These are phyloP conservation scores for Epichloe aotearoae DNA, from an alignment of 2,329 filamentous ascomycete species.

Conservation along the genomic window DNA sequence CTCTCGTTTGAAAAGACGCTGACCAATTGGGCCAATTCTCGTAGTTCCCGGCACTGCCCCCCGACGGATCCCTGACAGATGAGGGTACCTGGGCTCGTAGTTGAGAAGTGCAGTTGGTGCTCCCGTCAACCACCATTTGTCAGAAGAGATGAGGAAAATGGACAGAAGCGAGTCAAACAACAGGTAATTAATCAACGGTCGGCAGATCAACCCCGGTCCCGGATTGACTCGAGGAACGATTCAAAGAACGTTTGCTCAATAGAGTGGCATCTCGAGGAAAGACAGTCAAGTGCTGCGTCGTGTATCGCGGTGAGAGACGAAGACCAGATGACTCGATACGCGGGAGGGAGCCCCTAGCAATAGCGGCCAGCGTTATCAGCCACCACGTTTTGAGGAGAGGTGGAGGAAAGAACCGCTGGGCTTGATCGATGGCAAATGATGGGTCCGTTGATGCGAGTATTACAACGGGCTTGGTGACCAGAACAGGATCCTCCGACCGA, in stretches of 20 bases:
- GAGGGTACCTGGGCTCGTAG: not conserved
- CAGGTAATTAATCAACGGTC: not conserved
- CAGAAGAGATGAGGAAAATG: not conserved
- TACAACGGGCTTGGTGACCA: not conserved
- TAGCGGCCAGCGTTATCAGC: not conserved
- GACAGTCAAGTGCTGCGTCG: too few species aligned
- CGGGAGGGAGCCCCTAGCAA: not conserved
- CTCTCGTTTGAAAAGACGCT: not conserved
- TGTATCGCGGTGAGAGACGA: not conserved
- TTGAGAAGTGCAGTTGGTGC: not conserved
- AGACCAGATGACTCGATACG: not conserved
- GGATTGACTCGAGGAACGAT: not conserved
- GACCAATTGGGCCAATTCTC: constrained; percentile 1
- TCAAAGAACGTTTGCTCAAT: too few species aligned
- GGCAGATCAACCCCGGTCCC: not conserved
- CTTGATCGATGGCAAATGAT: not conserved
- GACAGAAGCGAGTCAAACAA: not conserved
- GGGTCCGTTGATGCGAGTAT: not conserved
- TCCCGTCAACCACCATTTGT: not conserved
- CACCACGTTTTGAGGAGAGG: not conserved
- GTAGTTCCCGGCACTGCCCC: not conserved
- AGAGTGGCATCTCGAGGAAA: too few species aligned
- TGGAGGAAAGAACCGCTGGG: not conserved
- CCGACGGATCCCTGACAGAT: not conserved
- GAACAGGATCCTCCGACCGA: too few species aligned